Base-by-base conservation (phyloP, 371 early-diverging fungal genomes). In the Zychaea mexicana region DNA sequence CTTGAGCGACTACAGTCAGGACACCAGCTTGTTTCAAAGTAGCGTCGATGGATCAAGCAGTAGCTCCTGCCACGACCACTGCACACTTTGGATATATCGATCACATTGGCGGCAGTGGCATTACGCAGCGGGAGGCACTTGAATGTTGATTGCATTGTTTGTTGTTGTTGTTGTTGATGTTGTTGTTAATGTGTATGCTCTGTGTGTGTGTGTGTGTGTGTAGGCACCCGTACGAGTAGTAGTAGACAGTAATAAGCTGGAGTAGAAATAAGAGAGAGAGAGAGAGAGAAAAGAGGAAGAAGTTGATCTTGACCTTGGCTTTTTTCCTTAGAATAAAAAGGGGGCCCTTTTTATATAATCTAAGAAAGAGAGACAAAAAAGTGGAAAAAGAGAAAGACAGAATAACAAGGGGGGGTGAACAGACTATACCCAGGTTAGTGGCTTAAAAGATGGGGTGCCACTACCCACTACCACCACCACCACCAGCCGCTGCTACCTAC, bases 11-110 rank as follows among this genome's bases (percentile, higher is more conserved):
- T 57, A 58, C 69, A 68, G 13, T 68, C 60, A 61, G 69, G 69
- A 28, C 64, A 68, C 61, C 64, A 64, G 52, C 64, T 64, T 61
- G 69, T 68, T 42, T 61, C 64, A 55, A 68, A 68, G 32, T 68
- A 68, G 21, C 64, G 64, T 8, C 64, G 61, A 36, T 68, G 69
- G 42, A 64, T 60, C 53, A 68, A 64, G 39, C 69, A 68, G 45
- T 68, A 68, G 52, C 60, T 68, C 42, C 39, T 54, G 27, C 66
- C 66, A 27, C 66, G 66, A 28, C 56, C 66, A 30, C 63, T 63
- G 22, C 63, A 61, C 17, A 61, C 62, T 27, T 53, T 36, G 39
- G 47, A 31, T 13, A 49, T 60, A 32, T 60, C 60, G 22, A 26
- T 13, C 19, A 19, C 22, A 22, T 24, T 56, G 13, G 33, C 22